Evolutionary conservation across 495 filamentous ascomycete species (phyloP), one percentile per base, ranked within the genome.

Genomic region (Xylaria curta): DNA sequence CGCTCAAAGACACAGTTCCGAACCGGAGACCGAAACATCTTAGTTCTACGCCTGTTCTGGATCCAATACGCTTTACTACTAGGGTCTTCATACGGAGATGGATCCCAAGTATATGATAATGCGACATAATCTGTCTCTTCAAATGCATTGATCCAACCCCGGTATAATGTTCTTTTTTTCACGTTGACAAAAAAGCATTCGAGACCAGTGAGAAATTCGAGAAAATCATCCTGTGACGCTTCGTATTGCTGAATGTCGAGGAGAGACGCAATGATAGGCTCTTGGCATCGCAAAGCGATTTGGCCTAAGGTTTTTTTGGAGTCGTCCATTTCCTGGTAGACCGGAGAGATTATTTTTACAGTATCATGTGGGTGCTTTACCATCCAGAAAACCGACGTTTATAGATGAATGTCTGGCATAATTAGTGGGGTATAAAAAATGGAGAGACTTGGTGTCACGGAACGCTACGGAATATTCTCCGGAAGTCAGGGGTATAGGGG

Each of bases 41-140:
- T 17, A 51, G 4, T 13, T 36, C 67, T 31, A 15, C 56, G 46
- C 68, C 56, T 64, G 56, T 47, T 40, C 58, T 74, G 12, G 5
- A 70, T 28, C 3, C 12, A 15, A 31, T 76, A 76, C 6, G 47
- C 38, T 15, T 67, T 53, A 19, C 9, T 40, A 4, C 51, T 54
- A 3, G 31, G n/a, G 42, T 68, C 19, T 74, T 74, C 65, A 47
- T 72, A 31, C 21, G 65, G 36, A 13, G 74, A 74, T 26, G 69
- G 72, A 21, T 38, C 36, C 74, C 74, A 76, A 24, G 70, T 74
- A 47, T 76, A 76, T 4, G 72, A 74, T 31, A 74, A 60, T 40
- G 74, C 72, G 15, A 76, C 69, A 42, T 72, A 72, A 40, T 61
- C 3, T 17, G 38, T 12, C 63, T 71, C 26, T n/a, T 54, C 1